Percentiles rank a stretch among this genome's conserved stretches.
phyloP scores from a whole-genome alignment of 345 rosid species.

The Gossypium raimondii region DNA sequence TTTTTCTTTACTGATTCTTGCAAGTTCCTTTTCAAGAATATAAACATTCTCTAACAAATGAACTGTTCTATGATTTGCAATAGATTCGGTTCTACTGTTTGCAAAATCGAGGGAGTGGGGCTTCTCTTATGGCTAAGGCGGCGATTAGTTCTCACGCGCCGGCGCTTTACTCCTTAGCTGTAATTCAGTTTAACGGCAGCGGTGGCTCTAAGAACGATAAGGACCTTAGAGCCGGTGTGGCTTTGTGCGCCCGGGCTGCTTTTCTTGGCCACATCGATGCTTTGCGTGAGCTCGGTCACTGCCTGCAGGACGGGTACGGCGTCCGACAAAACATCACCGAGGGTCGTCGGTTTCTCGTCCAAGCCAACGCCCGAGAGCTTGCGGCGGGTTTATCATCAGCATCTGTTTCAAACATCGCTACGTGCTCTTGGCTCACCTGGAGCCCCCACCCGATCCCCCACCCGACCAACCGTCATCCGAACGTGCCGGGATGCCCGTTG shows the following conservation, averaged over 20 bases:
- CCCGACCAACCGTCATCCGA: constrained; percentile 25
- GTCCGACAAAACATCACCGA: constrained; percentile 78
- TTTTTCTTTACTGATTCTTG: not conserved
- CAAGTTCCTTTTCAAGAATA: not conserved
- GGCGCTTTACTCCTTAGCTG: constrained; percentile 77
- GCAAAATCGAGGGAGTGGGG: constrained; percentile 77
- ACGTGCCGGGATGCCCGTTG: constrained; percentile 58
- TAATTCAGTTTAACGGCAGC: constrained; percentile 95
- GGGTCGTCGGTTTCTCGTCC: constrained; percentile 86
- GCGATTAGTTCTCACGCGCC: constrained; percentile 86
- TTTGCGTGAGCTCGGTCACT: constrained; percentile 94
- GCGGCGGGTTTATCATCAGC: constrained; percentile 58
- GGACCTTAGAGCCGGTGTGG: constrained; percentile 91
- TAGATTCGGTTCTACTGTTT: constrained; percentile 94
- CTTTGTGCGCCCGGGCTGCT: constrained; percentile 89
- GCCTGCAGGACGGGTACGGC: constrained; percentile 95
- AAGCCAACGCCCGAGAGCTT: constrained; percentile 92
- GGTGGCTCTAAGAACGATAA: constrained; percentile 95
- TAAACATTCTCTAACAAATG: constrained; percentile 4
- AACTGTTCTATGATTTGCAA: not conserved
- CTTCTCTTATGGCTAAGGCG: constrained; percentile 90
- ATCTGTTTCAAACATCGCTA: constrained; percentile 20
- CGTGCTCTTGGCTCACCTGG: constrained; percentile 54
- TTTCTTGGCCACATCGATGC: constrained; percentile 88
- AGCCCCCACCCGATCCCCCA: constrained; percentile 32